Percentiles rank a stretch among this genome's conserved stretches.
Evolutionary conservation across 345 rosid genomes (phyloP).

Genomic region (Ricinus communis): DNA sequence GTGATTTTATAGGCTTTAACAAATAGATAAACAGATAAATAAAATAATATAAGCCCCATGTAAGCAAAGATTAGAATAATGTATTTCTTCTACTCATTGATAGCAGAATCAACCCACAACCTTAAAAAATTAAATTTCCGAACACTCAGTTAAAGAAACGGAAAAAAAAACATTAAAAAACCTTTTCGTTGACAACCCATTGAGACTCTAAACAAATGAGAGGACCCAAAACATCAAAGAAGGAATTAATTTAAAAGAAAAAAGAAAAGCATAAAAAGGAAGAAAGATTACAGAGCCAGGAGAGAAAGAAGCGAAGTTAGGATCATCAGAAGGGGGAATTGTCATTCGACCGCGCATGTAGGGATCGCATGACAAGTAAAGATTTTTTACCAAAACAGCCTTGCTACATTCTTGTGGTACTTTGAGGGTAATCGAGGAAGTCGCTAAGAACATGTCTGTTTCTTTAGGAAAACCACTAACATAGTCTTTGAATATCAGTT

Average conservation of each 20-base stretch:
- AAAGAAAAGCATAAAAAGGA: too few relatives aligned
- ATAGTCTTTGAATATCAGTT: slow-evolving; percentile 46
- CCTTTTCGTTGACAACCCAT: too few relatives aligned
- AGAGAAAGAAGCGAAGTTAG: background rate
- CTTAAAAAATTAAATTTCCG: too few relatives aligned
- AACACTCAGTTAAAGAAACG: too few relatives aligned
- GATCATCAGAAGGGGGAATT: background rate
- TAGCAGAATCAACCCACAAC: too few relatives aligned
- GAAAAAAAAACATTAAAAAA: too few relatives aligned
- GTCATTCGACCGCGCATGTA: slow-evolving; percentile 29
- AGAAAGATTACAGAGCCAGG: slow-evolving; percentile 35
- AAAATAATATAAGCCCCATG: background rate
- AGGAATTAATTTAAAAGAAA: background rate
- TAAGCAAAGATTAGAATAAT: too few relatives aligned
- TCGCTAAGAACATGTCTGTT: slow-evolving; percentile 43
- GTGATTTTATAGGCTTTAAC: slow-evolving; percentile 19
- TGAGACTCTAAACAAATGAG: too few relatives aligned
- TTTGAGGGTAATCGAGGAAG: slow-evolving; percentile 29
- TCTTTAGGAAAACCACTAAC: slow-evolving; percentile 43
- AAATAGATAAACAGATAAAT: background rate
- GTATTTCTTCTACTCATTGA: too few relatives aligned
- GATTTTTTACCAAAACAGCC: slow-evolving; percentile 52
- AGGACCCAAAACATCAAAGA: background rate
- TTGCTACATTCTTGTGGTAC: slow-evolving; percentile 20
- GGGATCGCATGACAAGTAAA: slow-evolving; percentile 68